These are phyloP conservation scores for Verticillium nubilum DNA, from an alignment of 2,329 filamentous ascomycete genomes.

Conservation along the genomic window DNA sequence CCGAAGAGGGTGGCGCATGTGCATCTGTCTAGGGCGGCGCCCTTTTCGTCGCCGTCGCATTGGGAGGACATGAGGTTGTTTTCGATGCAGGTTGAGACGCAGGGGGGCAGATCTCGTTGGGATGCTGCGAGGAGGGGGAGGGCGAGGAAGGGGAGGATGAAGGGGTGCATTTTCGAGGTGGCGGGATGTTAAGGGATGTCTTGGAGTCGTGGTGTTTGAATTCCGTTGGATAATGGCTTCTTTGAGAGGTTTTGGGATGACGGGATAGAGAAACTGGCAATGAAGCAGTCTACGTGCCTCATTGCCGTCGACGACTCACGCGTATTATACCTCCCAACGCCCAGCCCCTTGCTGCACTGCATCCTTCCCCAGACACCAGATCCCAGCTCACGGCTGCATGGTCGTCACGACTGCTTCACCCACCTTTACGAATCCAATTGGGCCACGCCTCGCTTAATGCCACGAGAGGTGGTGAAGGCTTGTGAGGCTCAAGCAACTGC, in stretches of 20 bases:
- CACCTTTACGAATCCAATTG: background rate
- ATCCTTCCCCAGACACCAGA: background rate
- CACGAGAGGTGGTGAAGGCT: background rate
- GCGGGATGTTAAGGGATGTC: background rate
- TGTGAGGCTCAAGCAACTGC: background rate
- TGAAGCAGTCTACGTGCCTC: no score
- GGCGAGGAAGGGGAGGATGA: background rate
- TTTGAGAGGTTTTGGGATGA: no score
- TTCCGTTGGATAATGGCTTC: no score
- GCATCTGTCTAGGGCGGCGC: constrained; percentile 5
- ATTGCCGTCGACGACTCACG: background rate
- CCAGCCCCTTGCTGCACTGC: background rate
- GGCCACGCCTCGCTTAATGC: background rate
- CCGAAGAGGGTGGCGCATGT: constrained; percentile 3
- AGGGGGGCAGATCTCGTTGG: background rate
- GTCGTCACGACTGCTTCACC: background rate
- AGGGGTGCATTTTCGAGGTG: background rate
- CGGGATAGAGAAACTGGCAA: no score
- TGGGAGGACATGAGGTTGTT: constrained; percentile 3
- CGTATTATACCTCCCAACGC: background rate
- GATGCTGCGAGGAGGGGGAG: background rate
- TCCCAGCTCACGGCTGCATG: background rate
- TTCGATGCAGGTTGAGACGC: constrained; percentile 2
- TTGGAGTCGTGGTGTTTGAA: background rate
- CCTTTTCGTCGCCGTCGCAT: constrained; percentile 9